Evolutionary conservation across 306 rosid species (phyloP).

Genomic region (Cajanus cajan): DNA sequence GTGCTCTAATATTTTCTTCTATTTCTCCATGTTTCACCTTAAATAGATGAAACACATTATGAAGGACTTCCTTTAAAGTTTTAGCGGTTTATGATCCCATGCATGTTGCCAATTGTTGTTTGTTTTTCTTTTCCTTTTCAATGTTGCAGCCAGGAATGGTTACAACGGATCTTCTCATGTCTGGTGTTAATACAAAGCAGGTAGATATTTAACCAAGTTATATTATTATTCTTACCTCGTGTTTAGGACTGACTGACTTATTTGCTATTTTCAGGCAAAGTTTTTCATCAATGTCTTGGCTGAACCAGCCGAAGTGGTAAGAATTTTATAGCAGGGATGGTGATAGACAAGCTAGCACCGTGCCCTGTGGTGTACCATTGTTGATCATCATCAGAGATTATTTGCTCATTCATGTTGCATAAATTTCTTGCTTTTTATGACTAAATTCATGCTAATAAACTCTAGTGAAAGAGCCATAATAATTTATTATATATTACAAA

Average conservation of each 20-base stretch:
- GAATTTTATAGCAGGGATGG: constrained; percentile 19
- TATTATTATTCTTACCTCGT: not conserved
- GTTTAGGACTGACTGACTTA: not conserved
- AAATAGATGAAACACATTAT: not conserved
- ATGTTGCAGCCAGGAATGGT: constrained; percentile 96
- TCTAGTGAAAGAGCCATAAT: not conserved
- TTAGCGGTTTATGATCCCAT: not conserved
- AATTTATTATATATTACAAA: not conserved
- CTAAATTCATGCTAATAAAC: not conserved
- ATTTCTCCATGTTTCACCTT: constrained; percentile 12
- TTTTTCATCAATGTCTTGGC: constrained; percentile 95
- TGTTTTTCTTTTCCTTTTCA: constrained; percentile 17
- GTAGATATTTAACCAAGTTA: constrained; percentile 33
- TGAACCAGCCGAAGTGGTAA: constrained; percentile 97
- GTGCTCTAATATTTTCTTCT: not conserved
- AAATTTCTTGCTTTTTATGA: not conserved
- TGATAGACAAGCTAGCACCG: constrained; percentile 8
- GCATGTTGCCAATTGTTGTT: not conserved
- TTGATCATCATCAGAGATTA: not conserved
- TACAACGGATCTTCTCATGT: constrained; percentile 97
- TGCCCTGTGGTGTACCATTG: not conserved
- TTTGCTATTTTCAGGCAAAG: constrained; percentile 71
- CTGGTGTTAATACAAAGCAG: constrained; percentile 96
- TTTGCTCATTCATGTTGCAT: constrained; percentile 6
- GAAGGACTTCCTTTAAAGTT: not conserved